Evolutionary conservation across 1,139 yeast genomes (phyloP).

Genomic region (Pichia sp.): DNA sequence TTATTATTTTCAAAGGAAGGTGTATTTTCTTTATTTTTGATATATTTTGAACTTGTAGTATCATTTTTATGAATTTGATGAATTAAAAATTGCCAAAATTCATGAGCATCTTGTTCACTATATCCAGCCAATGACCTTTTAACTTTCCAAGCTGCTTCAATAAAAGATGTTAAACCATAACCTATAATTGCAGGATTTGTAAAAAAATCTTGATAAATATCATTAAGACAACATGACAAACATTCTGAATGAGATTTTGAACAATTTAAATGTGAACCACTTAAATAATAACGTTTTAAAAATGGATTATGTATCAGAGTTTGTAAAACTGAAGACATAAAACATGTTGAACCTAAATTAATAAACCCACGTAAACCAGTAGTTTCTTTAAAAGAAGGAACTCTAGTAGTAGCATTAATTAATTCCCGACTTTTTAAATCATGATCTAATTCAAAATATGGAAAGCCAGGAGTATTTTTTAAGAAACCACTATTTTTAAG

Average conservation of each 20-base stretch:
- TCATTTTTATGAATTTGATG: slow-evolving; percentile 70
- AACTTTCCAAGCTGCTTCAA: slow-evolving; percentile 79
- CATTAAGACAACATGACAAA: slow-evolving; percentile 78
- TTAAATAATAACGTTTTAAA: slow-evolving; percentile 67
- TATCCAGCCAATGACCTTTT: slow-evolving; percentile 86
- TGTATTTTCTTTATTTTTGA: slow-evolving; percentile 19
- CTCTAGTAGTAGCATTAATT: slow-evolving; percentile 31
- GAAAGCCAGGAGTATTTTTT: slow-evolving; percentile 22
- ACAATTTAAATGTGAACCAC: slow-evolving; percentile 53
- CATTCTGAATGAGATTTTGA: slow-evolving; percentile 44
- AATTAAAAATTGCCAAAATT: slow-evolving; percentile 84
- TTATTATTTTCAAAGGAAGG: slow-evolving; percentile 14
- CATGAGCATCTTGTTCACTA: slow-evolving; percentile 97
- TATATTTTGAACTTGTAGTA: slow-evolving; percentile 18
- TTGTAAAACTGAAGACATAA: slow-evolving; percentile 86
- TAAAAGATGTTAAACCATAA: slow-evolving; percentile 65
- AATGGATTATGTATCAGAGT: slow-evolving; percentile 84
- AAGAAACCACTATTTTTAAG: slow-evolving; percentile 18
- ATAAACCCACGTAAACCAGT: slow-evolving; percentile 82
- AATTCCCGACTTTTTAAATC: slow-evolving; percentile 18
- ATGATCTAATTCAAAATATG: slow-evolving; percentile 24
- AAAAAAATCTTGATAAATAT: slow-evolving; percentile 62
- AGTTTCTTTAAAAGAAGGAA: slow-evolving; percentile 58
- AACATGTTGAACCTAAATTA: slow-evolving; percentile 95
- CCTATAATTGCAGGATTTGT: slow-evolving; percentile 53